Evolutionary conservation across 352 stramenopile genomes (phyloP).

Genomic region (Pythium oligandrum): DNA sequence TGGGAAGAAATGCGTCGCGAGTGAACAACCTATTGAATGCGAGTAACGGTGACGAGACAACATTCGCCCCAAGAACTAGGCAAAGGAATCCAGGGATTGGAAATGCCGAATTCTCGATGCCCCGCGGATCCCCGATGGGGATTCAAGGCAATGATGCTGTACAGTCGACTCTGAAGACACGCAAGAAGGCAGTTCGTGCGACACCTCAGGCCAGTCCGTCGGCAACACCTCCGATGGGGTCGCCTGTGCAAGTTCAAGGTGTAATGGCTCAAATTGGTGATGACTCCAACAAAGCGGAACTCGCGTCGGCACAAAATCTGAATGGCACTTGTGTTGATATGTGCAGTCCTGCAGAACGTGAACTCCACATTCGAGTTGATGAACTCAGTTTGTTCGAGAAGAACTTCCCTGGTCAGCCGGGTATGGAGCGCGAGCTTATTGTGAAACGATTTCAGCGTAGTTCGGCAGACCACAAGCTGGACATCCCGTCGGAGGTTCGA

Average conservation of each 20-base stretch:
- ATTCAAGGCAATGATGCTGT: not conserved
- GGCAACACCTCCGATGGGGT: slow-evolving; percentile 1
- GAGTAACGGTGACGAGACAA: not conserved
- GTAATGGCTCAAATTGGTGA: slow-evolving; percentile 18
- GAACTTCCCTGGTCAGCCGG: slow-evolving; percentile 53
- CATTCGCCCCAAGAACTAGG: not conserved
- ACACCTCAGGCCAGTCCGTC: slow-evolving; percentile 14
- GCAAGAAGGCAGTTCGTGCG: slow-evolving; percentile 11
- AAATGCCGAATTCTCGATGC: not conserved
- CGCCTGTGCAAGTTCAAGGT: not conserved
- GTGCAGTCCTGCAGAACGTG: slow-evolving; percentile 74
- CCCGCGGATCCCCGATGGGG: not conserved
- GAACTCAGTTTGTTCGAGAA: slow-evolving; percentile 87
- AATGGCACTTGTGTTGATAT: slow-evolving; percentile 81
- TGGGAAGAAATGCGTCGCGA: slow-evolving; percentile 3
- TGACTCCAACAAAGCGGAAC: slow-evolving; percentile 44
- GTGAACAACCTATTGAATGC: not conserved
- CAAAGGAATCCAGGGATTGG: not conserved
- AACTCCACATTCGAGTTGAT: slow-evolving; percentile 82
- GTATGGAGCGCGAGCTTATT: slow-evolving; percentile 60
- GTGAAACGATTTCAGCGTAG: slow-evolving; percentile 87
- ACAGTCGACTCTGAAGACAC: slow-evolving; percentile 4
- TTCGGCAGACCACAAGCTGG: slow-evolving; percentile 81
- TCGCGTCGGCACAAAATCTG: slow-evolving; percentile 59
- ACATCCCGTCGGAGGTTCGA: slow-evolving; percentile 78